Percentiles rank a stretch among this genome's conserved stretches.
These are phyloP conservation scores for Rhizomucor pusillus DNA, from an alignment of 371 early-diverging fungal species.

Conservation along the genomic window DNA sequence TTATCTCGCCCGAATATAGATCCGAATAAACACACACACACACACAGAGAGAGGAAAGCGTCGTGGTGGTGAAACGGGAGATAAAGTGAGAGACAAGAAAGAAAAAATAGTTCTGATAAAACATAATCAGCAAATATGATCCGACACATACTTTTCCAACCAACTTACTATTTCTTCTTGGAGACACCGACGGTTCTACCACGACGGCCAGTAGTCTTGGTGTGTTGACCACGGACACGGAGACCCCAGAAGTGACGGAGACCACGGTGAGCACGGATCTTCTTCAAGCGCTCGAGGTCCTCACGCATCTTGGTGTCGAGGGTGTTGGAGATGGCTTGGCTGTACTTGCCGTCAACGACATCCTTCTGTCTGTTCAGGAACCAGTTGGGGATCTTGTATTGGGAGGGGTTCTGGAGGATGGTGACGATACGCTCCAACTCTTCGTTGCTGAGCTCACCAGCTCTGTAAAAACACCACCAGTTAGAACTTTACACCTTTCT, in stretches of 20 bases:
- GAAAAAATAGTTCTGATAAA: no score
- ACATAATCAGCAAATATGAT: no score
- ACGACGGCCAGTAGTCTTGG: slow-evolving; percentile 98
- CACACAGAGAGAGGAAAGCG: no score
- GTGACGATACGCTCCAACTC: slow-evolving; percentile 89
- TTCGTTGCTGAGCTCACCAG: slow-evolving; percentile 95
- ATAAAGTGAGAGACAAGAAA: no score
- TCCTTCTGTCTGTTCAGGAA: slow-evolving; percentile 99
- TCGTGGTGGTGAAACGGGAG: no score
- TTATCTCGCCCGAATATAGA: no score
- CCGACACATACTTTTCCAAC: no score
- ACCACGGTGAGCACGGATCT: slow-evolving; percentile 94
- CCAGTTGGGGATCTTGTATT: slow-evolving; percentile 98
- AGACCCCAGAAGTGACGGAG: slow-evolving; percentile 97
- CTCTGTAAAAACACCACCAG: no score
- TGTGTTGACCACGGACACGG: slow-evolving; percentile 94
- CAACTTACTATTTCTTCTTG: slow-evolving; percentile 98
- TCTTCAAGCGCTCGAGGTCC: slow-evolving; percentile 95
- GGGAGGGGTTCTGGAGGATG: slow-evolving; percentile 89
- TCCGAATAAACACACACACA: no score
- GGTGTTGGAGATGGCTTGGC: slow-evolving; percentile 93
- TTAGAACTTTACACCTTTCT: no score
- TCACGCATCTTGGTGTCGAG: slow-evolving; percentile 96
- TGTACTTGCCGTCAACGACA: slow-evolving; percentile 89
- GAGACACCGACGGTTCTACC: slow-evolving; percentile 97